phyloP scores from a whole-genome alignment of 441 rosid species.

The Raphanus hybrid region DNA sequence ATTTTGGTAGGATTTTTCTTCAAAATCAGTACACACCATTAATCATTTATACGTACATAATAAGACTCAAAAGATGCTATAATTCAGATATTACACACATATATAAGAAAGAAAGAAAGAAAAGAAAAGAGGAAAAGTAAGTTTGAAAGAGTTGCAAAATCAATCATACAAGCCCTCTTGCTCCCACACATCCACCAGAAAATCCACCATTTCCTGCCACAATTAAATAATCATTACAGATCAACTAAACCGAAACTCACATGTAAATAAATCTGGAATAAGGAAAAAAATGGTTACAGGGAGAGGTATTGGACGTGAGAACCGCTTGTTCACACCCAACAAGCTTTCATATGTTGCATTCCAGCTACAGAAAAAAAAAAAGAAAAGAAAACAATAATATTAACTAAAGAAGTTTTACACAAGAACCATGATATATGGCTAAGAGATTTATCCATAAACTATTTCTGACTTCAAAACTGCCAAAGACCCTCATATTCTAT shows the following conservation, averaged over 20 bases:
- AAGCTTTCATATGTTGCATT: too few species aligned
- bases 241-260: too few species aligned
- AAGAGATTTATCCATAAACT: background rate
- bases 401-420: slow-evolving; percentile 2
- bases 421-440: background rate
- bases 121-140: background rate
- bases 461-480: background rate
- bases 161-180: slow-evolving; percentile 77
- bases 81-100: slow-evolving; percentile 10
- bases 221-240: background rate
- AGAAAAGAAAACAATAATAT: background rate
- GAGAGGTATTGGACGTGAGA: too few species aligned
- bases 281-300: too few species aligned
- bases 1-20: slow-evolving; percentile 20
- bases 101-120: background rate
- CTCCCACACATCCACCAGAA: slow-evolving; percentile 81
- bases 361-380: background rate
- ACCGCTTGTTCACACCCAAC: too few species aligned
- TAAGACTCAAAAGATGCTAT: background rate
- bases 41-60: slow-evolving; percentile 12
- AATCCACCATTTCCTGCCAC: slow-evolving; percentile 79
- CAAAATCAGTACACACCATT: slow-evolving; percentile 9
- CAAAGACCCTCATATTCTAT: background rate
- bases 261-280: too few species aligned
- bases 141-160: slow-evolving; percentile 33